These are phyloP conservation scores for Penicillium flavigenum DNA, from an alignment of 495 filamentous ascomycete genomes.

Conservation along the genomic window DNA sequence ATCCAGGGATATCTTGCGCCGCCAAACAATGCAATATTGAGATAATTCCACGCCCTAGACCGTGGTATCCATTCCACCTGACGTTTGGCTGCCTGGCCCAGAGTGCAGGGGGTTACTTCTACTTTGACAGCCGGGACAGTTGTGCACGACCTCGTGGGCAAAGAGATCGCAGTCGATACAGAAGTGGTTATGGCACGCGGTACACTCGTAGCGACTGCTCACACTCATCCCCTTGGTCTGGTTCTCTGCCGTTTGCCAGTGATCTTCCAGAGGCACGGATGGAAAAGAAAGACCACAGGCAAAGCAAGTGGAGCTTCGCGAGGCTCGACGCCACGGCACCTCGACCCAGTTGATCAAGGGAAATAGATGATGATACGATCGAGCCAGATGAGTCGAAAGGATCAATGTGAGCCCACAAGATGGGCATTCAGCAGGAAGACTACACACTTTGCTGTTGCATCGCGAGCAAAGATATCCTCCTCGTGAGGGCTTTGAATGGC, in stretches of 20 bases:
- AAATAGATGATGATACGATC: conserved; percentile 95
- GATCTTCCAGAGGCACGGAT: conserved; percentile 40
- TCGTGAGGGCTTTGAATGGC: conserved; percentile 77
- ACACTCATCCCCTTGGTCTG: conserved; percentile 68
- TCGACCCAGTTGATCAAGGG: conserved; percentile 87
- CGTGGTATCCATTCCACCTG: conserved; percentile 39
- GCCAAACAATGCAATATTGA: conserved; percentile 24
- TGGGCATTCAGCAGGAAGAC: conserved; percentile 87
- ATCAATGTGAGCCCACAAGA: conserved; percentile 91
- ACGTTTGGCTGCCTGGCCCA: neutral
- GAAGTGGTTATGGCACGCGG: conserved; percentile 80
- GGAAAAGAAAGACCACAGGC: conserved; percentile 56
- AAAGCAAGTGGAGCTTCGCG: conserved; percentile 44
- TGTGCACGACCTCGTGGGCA: conserved; percentile 88
- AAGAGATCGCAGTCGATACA: conserved; percentile 98
- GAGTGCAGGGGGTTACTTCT: conserved; percentile 19
- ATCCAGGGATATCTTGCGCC: conserved; percentile 11
- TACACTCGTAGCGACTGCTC: conserved; percentile 84
- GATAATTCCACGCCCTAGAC: conserved; percentile 11
- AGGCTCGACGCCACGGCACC: conserved; percentile 76
- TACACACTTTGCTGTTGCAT: conserved; percentile 86
- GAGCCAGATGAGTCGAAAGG: conserved; percentile 89
- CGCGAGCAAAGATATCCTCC: conserved; percentile 93
- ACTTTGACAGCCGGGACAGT: conserved; percentile 92
- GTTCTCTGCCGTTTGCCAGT: conserved; percentile 35